These are phyloP conservation scores for Fusarium avenaceum DNA, from an alignment of 2,329 filamentous ascomycete species.

Conservation along the genomic window DNA sequence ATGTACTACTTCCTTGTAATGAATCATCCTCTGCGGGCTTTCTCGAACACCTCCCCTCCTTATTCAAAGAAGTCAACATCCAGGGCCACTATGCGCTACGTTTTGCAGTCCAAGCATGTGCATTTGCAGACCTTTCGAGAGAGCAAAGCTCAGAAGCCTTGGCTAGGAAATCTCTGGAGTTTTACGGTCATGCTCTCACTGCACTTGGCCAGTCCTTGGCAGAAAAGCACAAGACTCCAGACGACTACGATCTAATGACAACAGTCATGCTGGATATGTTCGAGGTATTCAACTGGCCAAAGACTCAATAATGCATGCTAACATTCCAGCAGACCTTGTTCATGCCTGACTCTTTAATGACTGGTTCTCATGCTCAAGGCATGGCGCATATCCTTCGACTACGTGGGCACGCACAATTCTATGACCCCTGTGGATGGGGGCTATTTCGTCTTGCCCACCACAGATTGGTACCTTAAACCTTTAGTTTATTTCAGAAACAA, in stretches of 20 bases:
- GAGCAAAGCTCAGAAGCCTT: constrained; percentile 41
- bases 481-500: fast-evolving
- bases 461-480: constrained; percentile 44
- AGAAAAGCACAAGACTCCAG: constrained; percentile 51
- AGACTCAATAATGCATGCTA: background rate
- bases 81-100: constrained; percentile 55
- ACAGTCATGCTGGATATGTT: constrained; percentile 58
- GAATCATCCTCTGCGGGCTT: constrained; percentile 56
- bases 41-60: constrained; percentile 55
- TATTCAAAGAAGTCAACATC: constrained; percentile 57
- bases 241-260: constrained; percentile 58
- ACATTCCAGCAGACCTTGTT: constrained; percentile 50
- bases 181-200: constrained; percentile 54
- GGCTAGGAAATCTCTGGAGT: constrained; percentile 50
- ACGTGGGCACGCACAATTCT: constrained; percentile 53
- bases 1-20: constrained; percentile 55
- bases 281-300: constrained; percentile 47
- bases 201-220: constrained; percentile 53
- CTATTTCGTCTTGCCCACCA: constrained; percentile 58
- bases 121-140: constrained; percentile 53
- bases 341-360: constrained; percentile 43
- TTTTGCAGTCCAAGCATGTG: constrained; percentile 56
- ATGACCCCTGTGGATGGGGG: constrained; percentile 56
- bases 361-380: constrained; percentile 55
- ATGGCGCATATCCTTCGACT: constrained; percentile 58